phyloP scores from a whole-genome alignment of 1,139 yeast genomes.

The Pneumocystis carinii region DNA sequence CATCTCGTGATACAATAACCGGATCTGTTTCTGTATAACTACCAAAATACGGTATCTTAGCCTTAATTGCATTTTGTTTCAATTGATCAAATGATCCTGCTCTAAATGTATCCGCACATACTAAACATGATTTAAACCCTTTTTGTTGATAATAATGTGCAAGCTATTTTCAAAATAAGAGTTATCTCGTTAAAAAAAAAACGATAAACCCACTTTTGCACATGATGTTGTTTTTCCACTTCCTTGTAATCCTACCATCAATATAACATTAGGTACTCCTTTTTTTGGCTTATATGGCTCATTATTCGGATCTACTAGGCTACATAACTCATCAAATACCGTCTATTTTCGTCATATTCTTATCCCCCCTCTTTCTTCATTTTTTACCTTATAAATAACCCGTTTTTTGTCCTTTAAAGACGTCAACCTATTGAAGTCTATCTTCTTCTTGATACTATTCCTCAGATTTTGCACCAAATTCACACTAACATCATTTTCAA shows the following conservation, averaged over 20 bases:
- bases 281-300: conserved; percentile 79
- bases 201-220: conserved; percentile 38
- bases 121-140: conserved; percentile 88
- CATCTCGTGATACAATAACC: conserved; percentile 76
- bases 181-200: background rate
- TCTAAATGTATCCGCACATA: conserved; percentile 97
- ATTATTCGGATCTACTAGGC: conserved; percentile 52
- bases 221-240: conserved; percentile 98
- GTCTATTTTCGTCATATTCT: conserved; percentile 25
- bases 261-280: conserved; percentile 55
- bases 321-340: conserved; percentile 81
- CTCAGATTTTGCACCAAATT: conserved; percentile 64
- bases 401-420: conserved; percentile 53
- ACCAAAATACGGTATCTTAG: conserved; percentile 87
- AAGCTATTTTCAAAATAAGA: conserved; percentile 23
- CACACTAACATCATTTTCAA: conserved; percentile 86
- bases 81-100: conserved; percentile 99
- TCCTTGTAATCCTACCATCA: conserved; percentile 98
- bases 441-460: conserved; percentile 49
- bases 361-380: background rate
- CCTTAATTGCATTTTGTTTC: conserved; percentile 92
- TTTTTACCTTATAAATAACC: conserved; percentile 47
- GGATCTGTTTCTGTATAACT: conserved; percentile 94
- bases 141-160: conserved; percentile 90
- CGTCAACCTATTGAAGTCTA: conserved; percentile 36